A percentile compares a stretch with the other conserved stretches of the same genome.
Conservation (phyloP, 805 yeast genomes). For the Wickerhamomyces strasburgensis region DNA sequence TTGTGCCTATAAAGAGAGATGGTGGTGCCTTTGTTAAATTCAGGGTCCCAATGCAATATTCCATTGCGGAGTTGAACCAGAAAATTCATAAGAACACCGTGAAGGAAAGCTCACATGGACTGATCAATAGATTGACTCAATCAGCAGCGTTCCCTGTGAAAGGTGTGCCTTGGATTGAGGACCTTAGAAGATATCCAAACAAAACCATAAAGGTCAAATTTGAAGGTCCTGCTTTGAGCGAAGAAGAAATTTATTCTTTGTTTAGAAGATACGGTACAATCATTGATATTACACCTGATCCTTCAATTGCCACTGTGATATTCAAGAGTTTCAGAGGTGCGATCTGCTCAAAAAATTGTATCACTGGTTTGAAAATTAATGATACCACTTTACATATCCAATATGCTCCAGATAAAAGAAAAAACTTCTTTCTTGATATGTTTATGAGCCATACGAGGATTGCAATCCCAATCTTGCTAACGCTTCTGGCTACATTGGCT, state of each 20-base stretch:
- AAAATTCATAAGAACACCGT: slow-evolving; percentile 44
- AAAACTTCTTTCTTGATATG: slow-evolving; percentile 49
- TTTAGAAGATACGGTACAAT: slow-evolving; percentile 87
- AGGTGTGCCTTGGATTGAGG: slow-evolving; percentile 97
- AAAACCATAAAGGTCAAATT: slow-evolving; percentile 57
- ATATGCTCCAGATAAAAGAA: slow-evolving; percentile 54
- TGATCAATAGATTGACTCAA: slow-evolving; percentile 38
- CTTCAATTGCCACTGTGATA: slow-evolving; percentile 42
- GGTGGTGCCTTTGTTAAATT: slow-evolving; percentile 93
- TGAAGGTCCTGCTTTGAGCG: slow-evolving; percentile 72
- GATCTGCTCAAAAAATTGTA: slow-evolving; percentile 83
- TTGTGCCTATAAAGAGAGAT: slow-evolving; percentile 72
- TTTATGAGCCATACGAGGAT: slow-evolving; percentile 75
- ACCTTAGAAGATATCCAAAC: slow-evolving; percentile 73
- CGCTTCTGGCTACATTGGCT: slow-evolving; percentile 74
- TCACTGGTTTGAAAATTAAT: slow-evolving; percentile 68
- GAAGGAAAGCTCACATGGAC: slow-evolving; percentile 31
- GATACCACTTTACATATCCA: slow-evolving; percentile 69
- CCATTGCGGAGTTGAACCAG: slow-evolving; percentile 48
- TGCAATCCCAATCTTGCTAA: slow-evolving; percentile 73
- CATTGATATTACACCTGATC: slow-evolving; percentile 61
- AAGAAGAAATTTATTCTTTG: slow-evolving; percentile 74
- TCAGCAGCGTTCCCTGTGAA: slow-evolving; percentile 69
- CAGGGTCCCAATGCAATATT: slow-evolving; percentile 47
- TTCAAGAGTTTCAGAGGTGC: slow-evolving; percentile 63